phyloP scores from a whole-genome alignment of 805 yeast genomes.

The Ogataea paraovalis region DNA sequence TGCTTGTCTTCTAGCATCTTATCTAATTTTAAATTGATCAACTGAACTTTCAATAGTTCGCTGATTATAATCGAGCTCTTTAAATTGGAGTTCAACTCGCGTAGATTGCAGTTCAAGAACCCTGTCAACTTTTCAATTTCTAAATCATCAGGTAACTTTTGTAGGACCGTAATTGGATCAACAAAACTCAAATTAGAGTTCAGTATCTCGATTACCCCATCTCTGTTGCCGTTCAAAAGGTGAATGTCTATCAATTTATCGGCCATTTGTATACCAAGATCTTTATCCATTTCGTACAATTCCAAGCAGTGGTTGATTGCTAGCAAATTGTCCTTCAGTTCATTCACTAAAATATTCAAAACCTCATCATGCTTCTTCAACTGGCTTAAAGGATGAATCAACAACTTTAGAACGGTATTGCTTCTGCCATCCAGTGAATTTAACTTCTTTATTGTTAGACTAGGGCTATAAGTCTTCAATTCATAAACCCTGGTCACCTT shows the following conservation, averaged over 20 bases:
- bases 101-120: slow-evolving; percentile 44
- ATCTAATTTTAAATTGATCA: slow-evolving; percentile 39
- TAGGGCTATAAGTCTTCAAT: slow-evolving; percentile 36
- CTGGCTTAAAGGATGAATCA: slow-evolving; percentile 54
- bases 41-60: slow-evolving; percentile 51
- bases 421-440: slow-evolving; percentile 14
- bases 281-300: slow-evolving; percentile 36
- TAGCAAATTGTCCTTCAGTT: slow-evolving; percentile 49
- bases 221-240: slow-evolving; percentile 16
- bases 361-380: slow-evolving; percentile 61
- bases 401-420: slow-evolving; percentile 35
- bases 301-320: slow-evolving; percentile 60
- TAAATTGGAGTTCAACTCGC: slow-evolving; percentile 36
- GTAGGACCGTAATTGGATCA: slow-evolving; percentile 36
- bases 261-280: slow-evolving; percentile 41
- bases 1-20: slow-evolving; percentile 36
- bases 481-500: slow-evolving; percentile 35
- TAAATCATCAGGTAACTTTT: slow-evolving; percentile 48
- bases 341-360: slow-evolving; percentile 55
- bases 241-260: slow-evolving; percentile 45
- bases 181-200: slow-evolving; percentile 22
- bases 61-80: slow-evolving; percentile 40
- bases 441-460: slow-evolving; percentile 25
- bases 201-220: slow-evolving; percentile 29
- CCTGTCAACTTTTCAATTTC: slow-evolving; percentile 39